Evolutionary conservation across 345 rosid genomes (phyloP), one percentile per base, ranked within the genome.

Genomic region (Brassica juncea): DNA sequence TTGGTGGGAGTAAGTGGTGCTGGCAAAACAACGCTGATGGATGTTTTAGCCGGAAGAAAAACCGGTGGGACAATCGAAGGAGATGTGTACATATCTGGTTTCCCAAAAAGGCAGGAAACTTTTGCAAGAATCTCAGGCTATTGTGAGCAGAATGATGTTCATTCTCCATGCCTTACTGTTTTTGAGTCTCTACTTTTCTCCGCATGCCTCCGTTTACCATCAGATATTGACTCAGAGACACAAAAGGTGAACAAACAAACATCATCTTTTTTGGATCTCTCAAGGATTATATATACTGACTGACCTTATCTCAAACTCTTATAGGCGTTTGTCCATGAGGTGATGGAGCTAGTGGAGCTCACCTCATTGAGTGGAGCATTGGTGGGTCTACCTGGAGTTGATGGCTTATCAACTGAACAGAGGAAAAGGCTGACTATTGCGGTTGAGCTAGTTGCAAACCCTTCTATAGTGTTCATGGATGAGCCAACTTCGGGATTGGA

Each of bases 11-110:
- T 95, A 27, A 95, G 99, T 81, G 98, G 99, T 76, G 99, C 98
- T 1, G 99, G 99, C 34, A 95, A 93, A 82, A 95, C 99, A 57
- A 95, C 99, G 21, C 99, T 95, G 72, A 95, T 95, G 99, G 99
- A 93, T 86, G 99, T 93, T 80, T 86, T 95, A 85, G 95, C 98
- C 21, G 99, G 99, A 70, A 86, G 99, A 75, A 95, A 95, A 87
- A 95, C 97, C 52, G 99, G 98, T 58, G 98, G 99, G 73, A 23
- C 84, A 58, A 89, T 93, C 44, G 97, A 93, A 87, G 99, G 99
- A 72, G 85, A 77, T 82, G 87, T 93, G 81, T 66, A 86, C 80
- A 84, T 95, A 84, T 91, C 98, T 11, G 98, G 99, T 72, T 93
- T 87, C 81, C 97, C 93, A 7, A 95, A 93, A 84, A 89, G 82